Conservation (phyloP, 2,329 filamentous ascomycete species). For the Coleophoma cylindrospora region DNA sequence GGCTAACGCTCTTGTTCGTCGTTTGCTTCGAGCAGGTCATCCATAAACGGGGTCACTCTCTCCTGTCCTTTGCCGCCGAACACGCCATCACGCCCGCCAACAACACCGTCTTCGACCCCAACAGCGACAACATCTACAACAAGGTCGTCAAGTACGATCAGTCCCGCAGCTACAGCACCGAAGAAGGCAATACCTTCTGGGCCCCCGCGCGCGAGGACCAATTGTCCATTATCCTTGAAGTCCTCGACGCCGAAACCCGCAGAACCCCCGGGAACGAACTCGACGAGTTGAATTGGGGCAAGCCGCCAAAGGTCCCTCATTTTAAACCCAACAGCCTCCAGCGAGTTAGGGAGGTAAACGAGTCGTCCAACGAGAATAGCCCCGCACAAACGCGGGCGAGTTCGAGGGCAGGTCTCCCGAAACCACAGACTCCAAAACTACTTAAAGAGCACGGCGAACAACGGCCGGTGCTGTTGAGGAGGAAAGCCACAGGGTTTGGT, state of each 20-base stretch:
- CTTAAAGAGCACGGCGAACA: too few relatives aligned
- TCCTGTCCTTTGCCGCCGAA: neutral
- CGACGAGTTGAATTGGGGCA: slow-evolving; percentile 5
- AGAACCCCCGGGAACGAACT: slow-evolving; percentile 3
- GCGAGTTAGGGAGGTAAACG: neutral
- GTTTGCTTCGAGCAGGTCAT: neutral
- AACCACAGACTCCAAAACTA: too few relatives aligned
- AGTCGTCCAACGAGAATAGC: neutral
- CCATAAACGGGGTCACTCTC: neutral
- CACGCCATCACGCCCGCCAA: neutral
- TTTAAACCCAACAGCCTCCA: neutral
- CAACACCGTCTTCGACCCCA: neutral
- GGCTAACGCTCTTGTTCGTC: too few relatives aligned
- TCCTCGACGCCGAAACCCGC: slow-evolving; percentile 9
- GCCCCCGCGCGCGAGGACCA: slow-evolving; percentile 15
- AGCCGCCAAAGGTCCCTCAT: neutral
- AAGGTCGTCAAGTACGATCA: neutral
- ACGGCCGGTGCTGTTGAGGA: neutral
- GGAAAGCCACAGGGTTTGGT: neutral
- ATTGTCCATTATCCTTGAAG: slow-evolving; percentile 18
- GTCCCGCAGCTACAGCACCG: neutral
- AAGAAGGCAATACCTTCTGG: slow-evolving; percentile 9
- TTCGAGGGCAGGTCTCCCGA: too few relatives aligned
- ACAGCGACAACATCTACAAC: neutral
- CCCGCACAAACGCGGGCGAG: too few relatives aligned